Evolutionary conservation across 2,329 filamentous ascomycete genomes (phyloP).

Genomic region (Teratosphaeria destructans): DNA sequence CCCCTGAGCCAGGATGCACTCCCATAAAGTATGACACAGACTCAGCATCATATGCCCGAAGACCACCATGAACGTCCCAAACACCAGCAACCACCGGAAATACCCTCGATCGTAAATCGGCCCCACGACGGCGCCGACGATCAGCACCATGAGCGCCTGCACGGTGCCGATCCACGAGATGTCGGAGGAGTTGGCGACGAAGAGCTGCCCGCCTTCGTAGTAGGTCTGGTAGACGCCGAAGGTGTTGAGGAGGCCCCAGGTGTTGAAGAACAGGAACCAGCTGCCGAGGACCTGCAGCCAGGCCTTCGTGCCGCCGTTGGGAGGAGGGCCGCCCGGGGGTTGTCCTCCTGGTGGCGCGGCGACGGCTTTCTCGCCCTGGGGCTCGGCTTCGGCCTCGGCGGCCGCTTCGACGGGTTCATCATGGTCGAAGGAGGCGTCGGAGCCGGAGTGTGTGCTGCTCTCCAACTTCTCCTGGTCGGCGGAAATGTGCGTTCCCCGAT

Average conservation of each 20-base stretch:
- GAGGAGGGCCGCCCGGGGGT: slow-evolving; percentile 14
- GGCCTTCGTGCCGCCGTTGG: slow-evolving; percentile 34
- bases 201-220: slow-evolving; percentile 34
- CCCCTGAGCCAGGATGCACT: slow-evolving; percentile 39
- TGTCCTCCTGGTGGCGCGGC: neutral
- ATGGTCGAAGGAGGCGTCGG: neutral
- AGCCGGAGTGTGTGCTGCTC: neutral
- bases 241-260: slow-evolving; percentile 24
- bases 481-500: neutral
- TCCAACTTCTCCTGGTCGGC: neutral
- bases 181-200: slow-evolving; percentile 27
- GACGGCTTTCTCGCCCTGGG: neutral
- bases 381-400: slow-evolving; percentile 3
- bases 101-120: slow-evolving; percentile 41
- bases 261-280: slow-evolving; percentile 40
- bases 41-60: slow-evolving; percentile 43
- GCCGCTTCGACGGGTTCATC: slow-evolving; percentile 4
- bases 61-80: slow-evolving; percentile 35
- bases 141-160: slow-evolving; percentile 38
- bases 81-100: slow-evolving; percentile 32
- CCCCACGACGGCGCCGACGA: slow-evolving; percentile 36
- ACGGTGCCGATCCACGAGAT: slow-evolving; percentile 42
- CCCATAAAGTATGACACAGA: slow-evolving; percentile 36
- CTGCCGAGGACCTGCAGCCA: slow-evolving; percentile 39
- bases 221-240: slow-evolving; percentile 35